Evolutionary conservation across 176 grass and related monocot genomes (phyloP).

Genomic region (Raddia distichophylla): DNA sequence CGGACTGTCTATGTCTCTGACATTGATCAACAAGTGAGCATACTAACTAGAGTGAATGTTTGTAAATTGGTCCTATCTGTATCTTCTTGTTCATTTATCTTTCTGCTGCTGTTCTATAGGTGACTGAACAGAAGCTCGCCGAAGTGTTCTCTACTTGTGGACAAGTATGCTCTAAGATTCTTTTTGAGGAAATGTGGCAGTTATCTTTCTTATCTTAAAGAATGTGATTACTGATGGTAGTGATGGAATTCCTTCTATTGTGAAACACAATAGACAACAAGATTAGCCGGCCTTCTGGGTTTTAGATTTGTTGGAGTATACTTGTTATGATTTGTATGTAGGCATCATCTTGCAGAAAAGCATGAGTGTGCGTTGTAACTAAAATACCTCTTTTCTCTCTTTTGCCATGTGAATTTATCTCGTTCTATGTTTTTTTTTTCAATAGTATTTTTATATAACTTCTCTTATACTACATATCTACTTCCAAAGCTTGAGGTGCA

Average conservation of each 20-base stretch:
- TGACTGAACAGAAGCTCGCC: constrained; percentile 96
- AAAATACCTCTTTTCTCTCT: not conserved
- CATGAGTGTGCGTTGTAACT: not conserved
- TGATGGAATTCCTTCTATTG: not conserved
- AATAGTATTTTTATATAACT: not conserved
- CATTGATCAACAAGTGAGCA: constrained; percentile 87
- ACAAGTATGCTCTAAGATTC: constrained; percentile 66
- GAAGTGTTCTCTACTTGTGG: constrained; percentile 90
- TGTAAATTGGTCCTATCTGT: constrained; percentile 22
- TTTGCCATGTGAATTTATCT: not conserved
- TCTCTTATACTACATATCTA: not conserved
- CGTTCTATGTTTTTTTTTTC: not conserved
- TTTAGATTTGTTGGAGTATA: constrained; percentile 11
- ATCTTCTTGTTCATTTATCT: constrained; percentile 34
- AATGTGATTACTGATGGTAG: not conserved
- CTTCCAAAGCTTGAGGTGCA: not conserved
- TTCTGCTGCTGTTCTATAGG: constrained; percentile 50
- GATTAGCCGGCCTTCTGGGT: not conserved
- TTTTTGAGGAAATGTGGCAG: not conserved
- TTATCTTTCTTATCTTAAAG: not conserved
- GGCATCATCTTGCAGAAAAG: not conserved
- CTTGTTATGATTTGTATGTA: constrained; percentile 11
- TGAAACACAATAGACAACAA: not conserved
- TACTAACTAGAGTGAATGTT: not conserved
- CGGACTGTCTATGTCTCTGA: constrained; percentile 92